Percentiles rank a stretch among this genome's conserved stretches.
These are phyloP conservation scores for Diaporthe sp. DNA, from an alignment of 2,329 filamentous ascomycete genomes.

Conservation along the genomic window DNA sequence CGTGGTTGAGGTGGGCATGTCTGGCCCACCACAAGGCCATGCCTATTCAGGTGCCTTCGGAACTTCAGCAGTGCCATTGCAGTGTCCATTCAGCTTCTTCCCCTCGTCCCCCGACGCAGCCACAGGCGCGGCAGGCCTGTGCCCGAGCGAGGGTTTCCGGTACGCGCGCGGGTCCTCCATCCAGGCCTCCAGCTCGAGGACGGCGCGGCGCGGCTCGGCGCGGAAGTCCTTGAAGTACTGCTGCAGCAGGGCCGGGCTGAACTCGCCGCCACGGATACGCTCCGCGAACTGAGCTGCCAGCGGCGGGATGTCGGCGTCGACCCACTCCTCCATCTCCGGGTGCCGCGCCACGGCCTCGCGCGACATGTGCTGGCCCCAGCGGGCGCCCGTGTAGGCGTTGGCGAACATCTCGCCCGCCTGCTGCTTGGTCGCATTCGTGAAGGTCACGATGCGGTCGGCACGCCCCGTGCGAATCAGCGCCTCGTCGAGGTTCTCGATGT, in stretches of 20 bases:
- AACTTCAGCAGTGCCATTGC: background rate
- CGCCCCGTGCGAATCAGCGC: constrained; percentile 39
- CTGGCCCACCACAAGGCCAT: background rate
- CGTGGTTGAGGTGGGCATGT: background rate
- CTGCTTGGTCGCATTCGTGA: constrained; percentile 35
- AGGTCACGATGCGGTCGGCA: constrained; percentile 38
- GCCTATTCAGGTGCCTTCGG: background rate
- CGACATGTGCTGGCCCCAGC: constrained; percentile 36
- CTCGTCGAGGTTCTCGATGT: constrained; percentile 39
- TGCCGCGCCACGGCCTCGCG: constrained; percentile 17
- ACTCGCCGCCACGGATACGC: constrained; percentile 27
- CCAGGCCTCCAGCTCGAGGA: constrained; percentile 34
- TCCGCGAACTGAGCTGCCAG: constrained; percentile 33
- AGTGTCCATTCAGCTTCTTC: background rate
- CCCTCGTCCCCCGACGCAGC: background rate
- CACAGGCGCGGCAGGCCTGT: background rate
- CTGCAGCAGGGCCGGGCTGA: constrained; percentile 39
- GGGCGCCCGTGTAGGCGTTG: constrained; percentile 36
- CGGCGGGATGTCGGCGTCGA: constrained; percentile 26
- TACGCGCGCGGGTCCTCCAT: constrained; percentile 37
- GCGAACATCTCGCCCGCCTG: constrained; percentile 38
- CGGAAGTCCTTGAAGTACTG: constrained; percentile 42
- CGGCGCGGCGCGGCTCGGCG: constrained; percentile 35
- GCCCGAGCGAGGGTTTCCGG: constrained; percentile 24
- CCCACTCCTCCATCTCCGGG: constrained; percentile 38